Percentiles rank a stretch among this genome's conserved stretches.
These are phyloP conservation scores for Agastache rugosa DNA, from an alignment of 257 asterid species.

Conservation along the genomic window DNA sequence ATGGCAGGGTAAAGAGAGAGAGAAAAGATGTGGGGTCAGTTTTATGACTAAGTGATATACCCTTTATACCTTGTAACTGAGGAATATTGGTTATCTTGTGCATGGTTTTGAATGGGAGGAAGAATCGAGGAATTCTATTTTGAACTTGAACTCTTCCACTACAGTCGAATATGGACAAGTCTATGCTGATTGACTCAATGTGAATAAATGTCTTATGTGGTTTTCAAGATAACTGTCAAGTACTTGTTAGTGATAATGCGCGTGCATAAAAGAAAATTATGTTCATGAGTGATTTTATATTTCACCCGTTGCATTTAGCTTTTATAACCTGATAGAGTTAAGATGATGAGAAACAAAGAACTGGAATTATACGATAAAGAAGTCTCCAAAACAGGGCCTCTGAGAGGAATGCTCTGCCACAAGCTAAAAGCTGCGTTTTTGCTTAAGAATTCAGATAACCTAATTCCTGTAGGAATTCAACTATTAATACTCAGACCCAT, in stretches of 20 bases:
- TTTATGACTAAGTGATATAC: constrained; percentile 1
- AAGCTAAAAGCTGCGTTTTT: too few relatives aligned
- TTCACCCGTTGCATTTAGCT: background rate
- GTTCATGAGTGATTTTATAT: background rate
- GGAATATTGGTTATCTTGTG: background rate
- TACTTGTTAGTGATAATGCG: background rate
- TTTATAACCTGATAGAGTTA: constrained; percentile 5
- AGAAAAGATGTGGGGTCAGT: background rate
- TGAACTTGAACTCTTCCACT: background rate
- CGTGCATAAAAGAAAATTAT: background rate
- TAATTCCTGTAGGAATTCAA: too few relatives aligned
- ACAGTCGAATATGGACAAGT: background rate
- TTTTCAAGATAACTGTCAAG: background rate
- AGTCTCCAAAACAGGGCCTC: too few relatives aligned
- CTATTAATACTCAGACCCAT: too few relatives aligned
- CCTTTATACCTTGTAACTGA: background rate
- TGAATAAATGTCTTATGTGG: constrained; percentile 4
- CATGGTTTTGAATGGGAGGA: background rate
- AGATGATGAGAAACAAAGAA: too few relatives aligned
- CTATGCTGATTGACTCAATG: constrained; percentile 9
- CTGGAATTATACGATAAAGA: too few relatives aligned
- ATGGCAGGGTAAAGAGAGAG: background rate
- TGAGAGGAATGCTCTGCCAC: too few relatives aligned
- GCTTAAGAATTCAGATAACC: too few relatives aligned
- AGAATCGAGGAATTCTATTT: background rate